A percentile compares a stretch with the other conserved stretches of the same genome.
Evolutionary conservation across 1,284 basidiomycete genomes (phyloP).

Genomic region (Pterulicium gracile): DNA sequence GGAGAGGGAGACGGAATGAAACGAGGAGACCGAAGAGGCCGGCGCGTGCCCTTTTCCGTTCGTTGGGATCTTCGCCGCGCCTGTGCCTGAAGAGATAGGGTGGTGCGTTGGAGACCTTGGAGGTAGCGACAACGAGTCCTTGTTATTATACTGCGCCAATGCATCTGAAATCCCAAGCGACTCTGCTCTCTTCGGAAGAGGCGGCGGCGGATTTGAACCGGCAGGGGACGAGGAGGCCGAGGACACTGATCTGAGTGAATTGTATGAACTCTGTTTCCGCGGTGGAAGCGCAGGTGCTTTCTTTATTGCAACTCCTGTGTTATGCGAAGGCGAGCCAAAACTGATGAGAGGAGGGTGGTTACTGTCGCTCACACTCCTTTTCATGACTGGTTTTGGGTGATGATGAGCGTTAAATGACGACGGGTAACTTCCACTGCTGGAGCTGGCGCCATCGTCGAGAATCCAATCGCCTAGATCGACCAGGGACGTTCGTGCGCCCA

Average conservation of each 20-base stretch:
- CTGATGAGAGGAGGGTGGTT: background rate
- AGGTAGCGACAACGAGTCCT: slow-evolving; percentile 15
- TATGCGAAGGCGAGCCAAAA: slow-evolving; percentile 11
- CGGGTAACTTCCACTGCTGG: slow-evolving; percentile 13
- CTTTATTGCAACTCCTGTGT: slow-evolving; percentile 12
- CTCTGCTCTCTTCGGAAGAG: slow-evolving; percentile 29
- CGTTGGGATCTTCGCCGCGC: background rate
- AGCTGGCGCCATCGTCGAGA: slow-evolving; percentile 45
- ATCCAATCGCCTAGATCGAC: slow-evolving; percentile 70
- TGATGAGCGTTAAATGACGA: background rate
- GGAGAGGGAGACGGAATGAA: slow-evolving; percentile 72
- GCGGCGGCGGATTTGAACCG: slow-evolving; percentile 21
- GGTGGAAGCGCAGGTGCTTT: slow-evolving; percentile 16
- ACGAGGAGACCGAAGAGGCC: slow-evolving; percentile 66
- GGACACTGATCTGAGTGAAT: slow-evolving; percentile 4
- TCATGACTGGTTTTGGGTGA: no score
- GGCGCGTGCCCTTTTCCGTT: slow-evolving; percentile 35
- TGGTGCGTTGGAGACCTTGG: slow-evolving; percentile 15
- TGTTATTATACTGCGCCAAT: slow-evolving; percentile 9
- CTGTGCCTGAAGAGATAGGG: background rate
- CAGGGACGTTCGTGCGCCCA: slow-evolving; percentile 49
- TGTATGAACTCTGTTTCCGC: slow-evolving; percentile 14
- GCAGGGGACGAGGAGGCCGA: background rate
- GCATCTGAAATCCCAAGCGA: slow-evolving; percentile 10
- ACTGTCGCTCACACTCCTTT: background rate